phyloP scores from a whole-genome alignment of 768 basidiomycete species.

The Amyloporia xantha region DNA sequence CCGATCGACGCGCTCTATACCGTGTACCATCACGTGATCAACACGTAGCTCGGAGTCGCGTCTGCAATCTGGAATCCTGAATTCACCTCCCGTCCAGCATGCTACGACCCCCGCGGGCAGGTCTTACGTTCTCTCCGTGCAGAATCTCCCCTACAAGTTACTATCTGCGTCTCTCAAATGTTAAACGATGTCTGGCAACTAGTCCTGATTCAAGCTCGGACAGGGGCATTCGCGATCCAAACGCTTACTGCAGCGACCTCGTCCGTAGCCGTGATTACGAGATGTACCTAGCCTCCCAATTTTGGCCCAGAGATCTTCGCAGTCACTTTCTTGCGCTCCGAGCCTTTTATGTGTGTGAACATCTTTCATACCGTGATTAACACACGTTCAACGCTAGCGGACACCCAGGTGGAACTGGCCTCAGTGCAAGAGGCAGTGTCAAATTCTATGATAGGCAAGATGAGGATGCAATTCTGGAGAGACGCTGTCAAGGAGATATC shows the following conservation, averaged over 20 bases:
- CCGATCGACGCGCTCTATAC: neutral
- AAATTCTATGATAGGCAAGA: conserved; percentile 67
- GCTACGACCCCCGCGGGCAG: neutral
- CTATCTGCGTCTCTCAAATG: neutral
- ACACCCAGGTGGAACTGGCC: conserved; percentile 70
- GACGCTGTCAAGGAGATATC: conserved; percentile 66
- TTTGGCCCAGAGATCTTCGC: conserved; percentile 62
- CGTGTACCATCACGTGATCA: neutral
- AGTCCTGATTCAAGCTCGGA: neutral
- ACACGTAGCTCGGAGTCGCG: neutral
- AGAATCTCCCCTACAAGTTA: too few species aligned
- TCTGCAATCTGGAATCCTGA: neutral
- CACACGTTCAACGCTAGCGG: too few species aligned
- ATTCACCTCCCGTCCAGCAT: neutral
- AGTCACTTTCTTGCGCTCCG: conserved; percentile 71
- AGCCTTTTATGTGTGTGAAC: conserved; percentile 61
- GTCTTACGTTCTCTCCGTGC: neutral
- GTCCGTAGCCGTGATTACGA: conserved; percentile 82
- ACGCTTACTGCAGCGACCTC: conserved; percentile 60
- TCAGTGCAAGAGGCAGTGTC: conserved; percentile 73
- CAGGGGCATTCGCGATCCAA: conserved; percentile 23
- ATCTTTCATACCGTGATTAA: conserved; percentile 4
- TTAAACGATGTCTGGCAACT: neutral
- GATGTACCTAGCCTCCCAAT: conserved; percentile 61
- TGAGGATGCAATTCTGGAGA: conserved; percentile 85